phyloP scores from a whole-genome alignment of 805 yeast species.

The Zygosaccharomyces kombuchaensis region DNA sequence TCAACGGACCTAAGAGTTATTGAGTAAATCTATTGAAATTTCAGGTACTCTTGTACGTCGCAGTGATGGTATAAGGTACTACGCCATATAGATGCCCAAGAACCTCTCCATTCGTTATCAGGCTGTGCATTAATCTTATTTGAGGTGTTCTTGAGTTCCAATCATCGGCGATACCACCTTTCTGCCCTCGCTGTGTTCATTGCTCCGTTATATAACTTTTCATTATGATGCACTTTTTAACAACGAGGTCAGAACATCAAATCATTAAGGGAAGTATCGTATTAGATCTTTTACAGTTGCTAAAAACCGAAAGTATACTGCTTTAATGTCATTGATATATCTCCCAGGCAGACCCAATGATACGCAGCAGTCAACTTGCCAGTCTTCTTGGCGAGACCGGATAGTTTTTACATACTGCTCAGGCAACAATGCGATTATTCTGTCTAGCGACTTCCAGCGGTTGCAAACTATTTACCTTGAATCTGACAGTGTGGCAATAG shows the following conservation, averaged over 20 bases:
- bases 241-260: neutral
- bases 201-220: too few species aligned
- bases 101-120: neutral
- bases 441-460: constrained; percentile 47
- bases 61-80: neutral
- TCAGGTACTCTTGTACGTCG: constrained; percentile 11
- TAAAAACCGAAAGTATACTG: neutral
- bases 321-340: constrained; percentile 56
- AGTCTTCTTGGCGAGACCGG: constrained; percentile 61
- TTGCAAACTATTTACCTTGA: constrained; percentile 76
- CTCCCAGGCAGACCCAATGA: constrained; percentile 83
- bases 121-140: too few species aligned
- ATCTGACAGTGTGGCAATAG: constrained; percentile 61
- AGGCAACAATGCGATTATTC: constrained; percentile 76
- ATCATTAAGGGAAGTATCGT: neutral
- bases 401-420: constrained; percentile 73
- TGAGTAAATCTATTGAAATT: neutral
- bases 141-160: too few species aligned
- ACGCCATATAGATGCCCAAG: neutral
- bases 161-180: too few species aligned
- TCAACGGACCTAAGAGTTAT: neutral
- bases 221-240: neutral
- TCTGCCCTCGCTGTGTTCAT: too few species aligned
- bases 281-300: neutral
- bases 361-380: constrained; percentile 50